Percentiles rank a stretch among this genome's conserved stretches.
Evolutionary conservation across 208 protist species (phyloP).

Genomic region (Trypanosoma grayi): DNA sequence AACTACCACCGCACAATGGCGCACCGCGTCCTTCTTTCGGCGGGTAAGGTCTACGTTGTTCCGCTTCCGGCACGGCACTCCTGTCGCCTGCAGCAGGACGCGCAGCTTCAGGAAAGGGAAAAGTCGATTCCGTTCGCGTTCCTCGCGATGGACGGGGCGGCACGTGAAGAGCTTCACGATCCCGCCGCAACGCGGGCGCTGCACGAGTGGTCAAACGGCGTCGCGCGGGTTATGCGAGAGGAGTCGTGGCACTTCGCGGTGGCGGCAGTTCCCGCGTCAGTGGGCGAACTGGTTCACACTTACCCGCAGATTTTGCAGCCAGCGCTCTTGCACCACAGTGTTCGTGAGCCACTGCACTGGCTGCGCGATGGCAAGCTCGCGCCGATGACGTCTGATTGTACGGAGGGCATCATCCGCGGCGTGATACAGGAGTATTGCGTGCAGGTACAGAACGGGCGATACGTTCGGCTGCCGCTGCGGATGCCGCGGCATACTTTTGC

Average conservation of each 20-base stretch:
- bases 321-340: slow-evolving; percentile 37
- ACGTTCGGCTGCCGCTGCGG: slow-evolving; percentile 42
- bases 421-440: slow-evolving; percentile 25
- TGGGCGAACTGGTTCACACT: slow-evolving; percentile 33
- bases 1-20: slow-evolving; percentile 25
- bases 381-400: neutral
- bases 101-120: slow-evolving; percentile 1
- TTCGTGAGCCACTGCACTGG: slow-evolving; percentile 32
- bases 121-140: slow-evolving; percentile 7
- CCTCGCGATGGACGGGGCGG: slow-evolving; percentile 13
- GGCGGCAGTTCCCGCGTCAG: slow-evolving; percentile 36
- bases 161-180: slow-evolving; percentile 6
- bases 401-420: slow-evolving; percentile 9
- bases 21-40: slow-evolving; percentile 8
- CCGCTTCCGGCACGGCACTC: neutral
- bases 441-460: slow-evolving; percentile 23
- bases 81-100: neutral
- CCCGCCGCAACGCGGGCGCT: slow-evolving; percentile 9
- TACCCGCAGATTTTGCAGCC: slow-evolving; percentile 23
- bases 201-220: slow-evolving; percentile 3
- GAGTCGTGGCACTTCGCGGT: slow-evolving; percentile 30
- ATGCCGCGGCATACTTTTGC: slow-evolving; percentile 48
- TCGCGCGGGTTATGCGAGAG: slow-evolving; percentile 21
- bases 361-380: slow-evolving; percentile 2
- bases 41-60: slow-evolving; percentile 14